These are phyloP conservation scores for Middelhovenomyces tepae DNA, from an alignment of 805 yeast genomes.

Conservation along the genomic window DNA sequence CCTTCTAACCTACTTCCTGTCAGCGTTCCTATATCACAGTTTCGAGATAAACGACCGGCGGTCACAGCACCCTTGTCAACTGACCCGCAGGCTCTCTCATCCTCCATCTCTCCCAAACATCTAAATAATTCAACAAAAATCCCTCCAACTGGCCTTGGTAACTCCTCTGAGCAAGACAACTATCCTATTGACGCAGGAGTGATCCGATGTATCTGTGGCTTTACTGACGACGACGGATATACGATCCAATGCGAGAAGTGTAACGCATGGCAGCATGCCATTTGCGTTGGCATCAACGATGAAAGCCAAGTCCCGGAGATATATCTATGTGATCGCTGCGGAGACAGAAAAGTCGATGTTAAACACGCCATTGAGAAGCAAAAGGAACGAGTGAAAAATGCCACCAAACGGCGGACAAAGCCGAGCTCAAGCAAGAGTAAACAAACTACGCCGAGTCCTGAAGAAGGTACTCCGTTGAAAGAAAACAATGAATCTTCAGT, in stretches of 20 bases:
- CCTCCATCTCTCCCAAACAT: no score
- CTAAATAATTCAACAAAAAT: no score
- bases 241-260: constrained; percentile 92
- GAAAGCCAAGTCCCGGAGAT: constrained; percentile 74
- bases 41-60: no score
- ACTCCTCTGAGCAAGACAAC: constrained; percentile 3
- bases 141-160: no score
- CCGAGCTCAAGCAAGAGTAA: constrained; percentile 5
- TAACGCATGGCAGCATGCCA: constrained; percentile 89
- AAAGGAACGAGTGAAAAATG: constrained; percentile 15
- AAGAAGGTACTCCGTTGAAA: no score
- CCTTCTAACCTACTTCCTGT: no score
- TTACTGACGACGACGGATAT: constrained; percentile 87
- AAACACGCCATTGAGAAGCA: constrained; percentile 37
- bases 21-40: no score
- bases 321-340: constrained; percentile 73
- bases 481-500: no score
- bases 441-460: constrained; percentile 6
- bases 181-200: constrained; percentile 56
- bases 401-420: constrained; percentile 5
- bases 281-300: constrained; percentile 72
- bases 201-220: constrained; percentile 84
- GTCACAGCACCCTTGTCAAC: no score
- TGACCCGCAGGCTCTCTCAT: no score
- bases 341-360: constrained; percentile 40